Evolutionary conservation across 2,329 filamentous ascomycete genomes (phyloP), one percentile per base, ranked within the genome.

Genomic region (Fonsecaea multimorphosa): DNA sequence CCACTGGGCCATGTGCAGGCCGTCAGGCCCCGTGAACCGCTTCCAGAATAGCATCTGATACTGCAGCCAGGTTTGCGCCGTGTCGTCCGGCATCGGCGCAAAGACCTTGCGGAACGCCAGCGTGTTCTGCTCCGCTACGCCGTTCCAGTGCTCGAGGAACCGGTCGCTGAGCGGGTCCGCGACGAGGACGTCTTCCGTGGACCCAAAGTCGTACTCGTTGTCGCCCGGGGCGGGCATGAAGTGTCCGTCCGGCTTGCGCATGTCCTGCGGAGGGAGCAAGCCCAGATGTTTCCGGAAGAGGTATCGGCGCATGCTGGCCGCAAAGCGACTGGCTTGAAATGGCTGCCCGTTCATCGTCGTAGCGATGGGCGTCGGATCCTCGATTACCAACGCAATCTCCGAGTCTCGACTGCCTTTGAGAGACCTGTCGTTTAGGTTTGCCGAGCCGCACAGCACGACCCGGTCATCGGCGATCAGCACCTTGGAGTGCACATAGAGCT

Each of bases 271-370:
- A 2, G 85, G 87, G 1, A 97, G 78, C 2, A 97, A 83, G 0
- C 93, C 93, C 12, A 97, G 81, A 76, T 97, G 93, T 78, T 97
- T 94, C 54, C 92, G 88, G 91, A 92, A 96, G 5, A 97, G 85
- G 72, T 91, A 91, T 19, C 91, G 86, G 49, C 93, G 86, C 3
- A 97, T 83, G 0, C 91, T 92, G 1, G 91, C 85, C 0, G 92
- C 93, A 73, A 95, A 92, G 67, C 88, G 88, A n/a, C 91, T 89
- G 0, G 91, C 93, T 70, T 89, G 85, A 78, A 86, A 96, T 0
- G 88, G 85, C 72, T 90, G 76, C 1, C 93, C 93, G 70, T 91
- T 85, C 92, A 97, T 97, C 22, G 78, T 86, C 3, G 87, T 92
- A 6, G 85, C 81, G 2, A 97, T 79, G 4, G 80, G 84, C 6